Percentiles rank a stretch among this genome's conserved stretches.
Conservation (phyloP, 768 basidiomycete genomes). For the Tephrocybe sp. region DNA sequence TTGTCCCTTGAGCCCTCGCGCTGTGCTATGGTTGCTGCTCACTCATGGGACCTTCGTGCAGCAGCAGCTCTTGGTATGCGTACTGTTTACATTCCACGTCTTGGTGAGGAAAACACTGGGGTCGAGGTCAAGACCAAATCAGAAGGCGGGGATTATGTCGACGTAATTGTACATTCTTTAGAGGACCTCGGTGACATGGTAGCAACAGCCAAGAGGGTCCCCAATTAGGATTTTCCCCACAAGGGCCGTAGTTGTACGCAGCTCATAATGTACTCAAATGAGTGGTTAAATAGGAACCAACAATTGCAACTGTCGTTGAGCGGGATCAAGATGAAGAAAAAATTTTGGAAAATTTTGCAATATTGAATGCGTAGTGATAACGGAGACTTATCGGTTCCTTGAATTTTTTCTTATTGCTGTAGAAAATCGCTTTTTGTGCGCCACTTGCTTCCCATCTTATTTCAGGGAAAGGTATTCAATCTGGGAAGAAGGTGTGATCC, state of each 20-base stretch:
- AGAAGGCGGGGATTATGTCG: constrained; percentile 61
- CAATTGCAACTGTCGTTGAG: too few species aligned
- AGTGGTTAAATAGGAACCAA: too few species aligned
- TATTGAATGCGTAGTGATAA: too few species aligned
- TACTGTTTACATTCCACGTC: constrained; percentile 58
- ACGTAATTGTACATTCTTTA: constrained; percentile 54
- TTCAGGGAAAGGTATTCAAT: too few species aligned
- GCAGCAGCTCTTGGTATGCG: constrained; percentile 54
- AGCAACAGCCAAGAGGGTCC: background rate
- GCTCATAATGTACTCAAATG: too few species aligned
- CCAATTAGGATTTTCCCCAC: background rate
- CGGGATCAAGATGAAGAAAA: too few species aligned
- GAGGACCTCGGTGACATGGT: constrained; percentile 43
- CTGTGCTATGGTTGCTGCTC: constrained; percentile 67
- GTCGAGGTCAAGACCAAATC: constrained; percentile 38
- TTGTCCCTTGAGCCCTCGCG: constrained; percentile 48
- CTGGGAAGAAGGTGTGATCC: too few species aligned
- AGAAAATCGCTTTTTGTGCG: background rate
- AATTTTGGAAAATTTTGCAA: too few species aligned
- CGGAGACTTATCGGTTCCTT: too few species aligned
- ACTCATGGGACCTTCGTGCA: constrained; percentile 54
- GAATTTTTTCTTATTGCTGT: too few species aligned
- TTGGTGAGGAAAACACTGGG: constrained; percentile 39
- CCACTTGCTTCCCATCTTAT: background rate
- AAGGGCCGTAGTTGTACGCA: too few species aligned